Conservation (phyloP, 208 protist genomes). For the Leishmania mexicana region DNA sequence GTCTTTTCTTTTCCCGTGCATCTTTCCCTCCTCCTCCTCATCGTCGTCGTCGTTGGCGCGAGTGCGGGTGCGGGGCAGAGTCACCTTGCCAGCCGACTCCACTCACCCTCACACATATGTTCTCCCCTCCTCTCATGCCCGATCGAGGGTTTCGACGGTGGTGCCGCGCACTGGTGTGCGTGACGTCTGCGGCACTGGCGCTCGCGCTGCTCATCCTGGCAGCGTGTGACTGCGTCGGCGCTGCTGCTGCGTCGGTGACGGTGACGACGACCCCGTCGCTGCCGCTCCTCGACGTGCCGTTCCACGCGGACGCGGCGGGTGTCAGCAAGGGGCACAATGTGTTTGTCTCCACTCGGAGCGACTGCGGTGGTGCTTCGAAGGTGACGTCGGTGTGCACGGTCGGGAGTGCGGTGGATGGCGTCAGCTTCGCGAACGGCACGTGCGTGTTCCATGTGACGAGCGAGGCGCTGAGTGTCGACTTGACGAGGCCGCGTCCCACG, state of each 20-base stretch:
- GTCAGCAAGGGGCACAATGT: background rate
- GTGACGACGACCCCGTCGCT: conserved; percentile 8
- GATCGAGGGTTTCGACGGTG: background rate
- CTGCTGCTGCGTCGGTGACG: background rate
- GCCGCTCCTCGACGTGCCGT: conserved; percentile 17
- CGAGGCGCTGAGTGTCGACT: background rate
- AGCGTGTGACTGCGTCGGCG: background rate
- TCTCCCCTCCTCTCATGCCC: background rate
- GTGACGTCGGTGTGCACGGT: background rate
- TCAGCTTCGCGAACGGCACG: background rate
- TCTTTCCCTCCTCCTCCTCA: background rate
- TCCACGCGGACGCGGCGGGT: background rate
- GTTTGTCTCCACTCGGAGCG: background rate
- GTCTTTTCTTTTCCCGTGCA: background rate
- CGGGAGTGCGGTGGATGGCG: background rate
- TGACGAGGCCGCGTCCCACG: background rate
- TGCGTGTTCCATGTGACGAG: conserved; percentile 8
- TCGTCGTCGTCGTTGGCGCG: background rate
- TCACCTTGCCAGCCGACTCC: background rate
- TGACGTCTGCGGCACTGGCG: background rate
- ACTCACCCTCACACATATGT: background rate
- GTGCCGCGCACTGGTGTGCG: background rate
- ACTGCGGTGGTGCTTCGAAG: background rate
- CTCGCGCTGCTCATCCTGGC: background rate
- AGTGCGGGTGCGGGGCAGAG: too few relatives aligned